These are phyloP conservation scores for Colletotrichum endophyticum DNA, from an alignment of 2,329 filamentous ascomycete genomes.

Conservation along the genomic window DNA sequence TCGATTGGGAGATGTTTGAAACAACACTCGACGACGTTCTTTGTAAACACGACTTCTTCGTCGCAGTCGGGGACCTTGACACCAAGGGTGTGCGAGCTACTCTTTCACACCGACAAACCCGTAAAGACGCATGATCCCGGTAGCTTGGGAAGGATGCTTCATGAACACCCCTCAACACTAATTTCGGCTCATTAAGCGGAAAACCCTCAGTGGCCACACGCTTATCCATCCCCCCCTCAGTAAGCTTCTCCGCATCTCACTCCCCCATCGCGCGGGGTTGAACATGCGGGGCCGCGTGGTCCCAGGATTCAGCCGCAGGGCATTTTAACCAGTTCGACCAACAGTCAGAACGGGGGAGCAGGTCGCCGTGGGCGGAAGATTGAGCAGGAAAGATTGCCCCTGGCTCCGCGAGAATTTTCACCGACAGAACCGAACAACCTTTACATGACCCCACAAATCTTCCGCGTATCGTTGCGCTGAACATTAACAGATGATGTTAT, in stretches of 20 bases:
- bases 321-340: neutral
- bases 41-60: conserved; percentile 5
- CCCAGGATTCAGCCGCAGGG: neutral
- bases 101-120: neutral
- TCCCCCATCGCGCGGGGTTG: neutral
- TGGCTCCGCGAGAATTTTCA: neutral
- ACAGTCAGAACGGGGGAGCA: neutral
- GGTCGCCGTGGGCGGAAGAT: neutral
- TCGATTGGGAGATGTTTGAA: conserved; percentile 20
- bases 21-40: conserved; percentile 24
- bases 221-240: neutral
- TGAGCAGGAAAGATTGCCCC: neutral
- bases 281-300: neutral
- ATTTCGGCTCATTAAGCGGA: neutral
- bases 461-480: conserved; percentile 12
- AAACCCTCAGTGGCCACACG: neutral
- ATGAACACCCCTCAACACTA: neutral
- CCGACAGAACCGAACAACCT: conserved; percentile 2
- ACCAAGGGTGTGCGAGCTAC: conserved; percentile 17
- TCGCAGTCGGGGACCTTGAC: neutral
- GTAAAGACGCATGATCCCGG: neutral
- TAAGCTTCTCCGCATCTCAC: neutral
- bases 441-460: conserved; percentile 8
- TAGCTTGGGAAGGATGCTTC: neutral
- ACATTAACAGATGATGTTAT: neutral